Percentiles rank a stretch among this genome's conserved stretches.
phyloP scores from a whole-genome alignment of 1,284 basidiomycete species.

The Rhodotorula sp. region DNA sequence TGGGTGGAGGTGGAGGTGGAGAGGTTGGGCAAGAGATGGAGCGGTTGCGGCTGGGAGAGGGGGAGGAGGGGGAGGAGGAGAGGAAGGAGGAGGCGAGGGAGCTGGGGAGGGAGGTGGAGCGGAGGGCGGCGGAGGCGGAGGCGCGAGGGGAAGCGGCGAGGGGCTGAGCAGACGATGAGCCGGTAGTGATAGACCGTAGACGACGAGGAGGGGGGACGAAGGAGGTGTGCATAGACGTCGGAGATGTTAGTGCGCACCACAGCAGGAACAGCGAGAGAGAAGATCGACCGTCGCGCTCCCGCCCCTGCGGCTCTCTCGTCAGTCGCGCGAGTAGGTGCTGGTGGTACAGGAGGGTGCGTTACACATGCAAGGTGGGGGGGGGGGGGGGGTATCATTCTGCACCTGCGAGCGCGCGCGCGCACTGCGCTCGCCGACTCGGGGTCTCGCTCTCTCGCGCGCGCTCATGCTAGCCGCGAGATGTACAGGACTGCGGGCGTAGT shows the following conservation, averaged over 20 bases:
- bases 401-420: neutral
- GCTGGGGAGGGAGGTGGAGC: neutral
- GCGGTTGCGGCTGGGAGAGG: neutral
- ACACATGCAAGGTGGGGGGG: too few relatives aligned
- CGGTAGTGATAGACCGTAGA: neutral
- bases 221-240: neutral
- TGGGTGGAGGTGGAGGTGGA: too few relatives aligned
- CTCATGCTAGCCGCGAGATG: slow-evolving; percentile 6
- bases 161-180: too few relatives aligned
- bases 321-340: too few relatives aligned
- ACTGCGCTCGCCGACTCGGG: too few relatives aligned
- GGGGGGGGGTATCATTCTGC: neutral
- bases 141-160: slow-evolving; percentile 46
- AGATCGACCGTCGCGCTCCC: too few relatives aligned
- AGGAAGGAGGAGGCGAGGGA: neutral
- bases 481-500: neutral
- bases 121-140: slow-evolving; percentile 56
- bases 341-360: too few relatives aligned
- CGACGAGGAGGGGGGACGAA: neutral
- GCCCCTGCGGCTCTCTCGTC: too few relatives aligned
- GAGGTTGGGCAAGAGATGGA: neutral
- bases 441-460: neutral
- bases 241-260: neutral
- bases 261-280: neutral
- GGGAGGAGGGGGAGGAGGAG: neutral